Percentiles rank a stretch among this genome's conserved stretches.
Conservation (phyloP, 441 rosid species). For the Heliophila coronopifolia region DNA sequence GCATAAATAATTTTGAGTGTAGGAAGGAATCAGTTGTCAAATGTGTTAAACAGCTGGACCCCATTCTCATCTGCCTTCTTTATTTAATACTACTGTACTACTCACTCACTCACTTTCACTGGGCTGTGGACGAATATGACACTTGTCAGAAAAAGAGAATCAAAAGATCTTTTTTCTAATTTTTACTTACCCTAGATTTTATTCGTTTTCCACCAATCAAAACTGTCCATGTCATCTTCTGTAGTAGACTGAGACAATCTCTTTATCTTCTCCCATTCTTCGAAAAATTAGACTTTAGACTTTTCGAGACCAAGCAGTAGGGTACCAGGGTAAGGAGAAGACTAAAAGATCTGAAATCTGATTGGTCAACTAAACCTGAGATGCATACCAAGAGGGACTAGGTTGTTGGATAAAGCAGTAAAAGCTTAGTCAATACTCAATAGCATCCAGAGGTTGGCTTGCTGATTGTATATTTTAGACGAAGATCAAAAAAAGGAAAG, state of each 20-base stretch:
- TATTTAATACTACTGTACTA: neutral
- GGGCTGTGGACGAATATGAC: constrained; percentile 21
- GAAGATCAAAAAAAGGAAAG: neutral
- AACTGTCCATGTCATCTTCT: constrained; percentile 7
- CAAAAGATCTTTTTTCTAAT: neutral
- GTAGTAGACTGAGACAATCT: neutral
- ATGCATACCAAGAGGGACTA: neutral
- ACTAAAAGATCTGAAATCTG: no score
- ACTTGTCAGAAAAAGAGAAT: constrained; percentile 26
- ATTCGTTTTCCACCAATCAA: constrained; percentile 17
- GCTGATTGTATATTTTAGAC: constrained; percentile 1
- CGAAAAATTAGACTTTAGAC: neutral
- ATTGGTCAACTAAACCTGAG: no score
- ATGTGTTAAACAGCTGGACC: constrained; percentile 40
- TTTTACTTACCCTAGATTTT: constrained; percentile 16
- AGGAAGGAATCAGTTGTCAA: constrained; percentile 23
- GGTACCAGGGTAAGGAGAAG: no score
- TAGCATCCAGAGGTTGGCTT: neutral
- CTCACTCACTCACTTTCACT: no score
- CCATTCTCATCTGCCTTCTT: constrained; percentile 24
- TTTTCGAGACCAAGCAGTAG: neutral
- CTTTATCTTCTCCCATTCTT: constrained; percentile 11
- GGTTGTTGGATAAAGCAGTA: constrained; percentile 3
- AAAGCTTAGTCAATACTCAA: neutral
- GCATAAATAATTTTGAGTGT: neutral